A percentile compares a stretch with the other conserved stretches of the same genome.
These are phyloP conservation scores for Pistacia integerrima DNA, from an alignment of 345 rosid species.

Conservation along the genomic window DNA sequence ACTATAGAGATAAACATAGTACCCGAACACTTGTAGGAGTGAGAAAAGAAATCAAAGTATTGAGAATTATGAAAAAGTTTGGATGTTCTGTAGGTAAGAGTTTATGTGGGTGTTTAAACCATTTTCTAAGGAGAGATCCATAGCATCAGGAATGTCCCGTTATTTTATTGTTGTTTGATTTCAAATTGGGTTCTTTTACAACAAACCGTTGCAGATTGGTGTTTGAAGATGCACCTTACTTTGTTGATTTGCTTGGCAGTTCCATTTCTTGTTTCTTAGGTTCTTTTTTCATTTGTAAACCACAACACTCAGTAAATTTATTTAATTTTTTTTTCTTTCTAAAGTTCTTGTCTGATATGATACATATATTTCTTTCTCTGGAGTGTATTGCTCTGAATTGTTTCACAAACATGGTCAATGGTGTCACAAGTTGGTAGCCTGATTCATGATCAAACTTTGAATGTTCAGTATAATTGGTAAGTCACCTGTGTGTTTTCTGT, in stretches of 20 bases:
- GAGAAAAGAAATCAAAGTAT: too few relatives aligned
- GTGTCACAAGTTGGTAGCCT: constrained; percentile 34
- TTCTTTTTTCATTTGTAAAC: background rate
- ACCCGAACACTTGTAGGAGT: too few relatives aligned
- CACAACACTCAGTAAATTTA: too few relatives aligned
- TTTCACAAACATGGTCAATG: constrained; percentile 24
- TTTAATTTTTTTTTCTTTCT: background rate
- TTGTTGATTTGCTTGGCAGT: background rate
- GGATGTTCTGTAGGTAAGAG: too few relatives aligned
- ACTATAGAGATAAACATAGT: too few relatives aligned
- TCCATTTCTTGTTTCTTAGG: background rate
- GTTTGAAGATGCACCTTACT: background rate
- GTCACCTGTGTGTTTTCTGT: background rate
- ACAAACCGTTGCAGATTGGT: too few relatives aligned
- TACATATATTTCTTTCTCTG: background rate
- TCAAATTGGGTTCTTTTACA: too few relatives aligned
- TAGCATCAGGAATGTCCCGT: too few relatives aligned
- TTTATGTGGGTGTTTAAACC: too few relatives aligned
- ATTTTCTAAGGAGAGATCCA: too few relatives aligned
- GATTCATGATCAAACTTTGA: constrained; percentile 45
- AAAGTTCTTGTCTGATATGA: background rate
- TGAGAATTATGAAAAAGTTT: too few relatives aligned
- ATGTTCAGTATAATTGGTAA: constrained; percentile 35
- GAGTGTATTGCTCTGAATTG: constrained; percentile 12
- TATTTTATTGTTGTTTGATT: too few relatives aligned